Conservation (phyloP, 2,329 filamentous ascomycete species). For the Fusarium sp. region DNA sequence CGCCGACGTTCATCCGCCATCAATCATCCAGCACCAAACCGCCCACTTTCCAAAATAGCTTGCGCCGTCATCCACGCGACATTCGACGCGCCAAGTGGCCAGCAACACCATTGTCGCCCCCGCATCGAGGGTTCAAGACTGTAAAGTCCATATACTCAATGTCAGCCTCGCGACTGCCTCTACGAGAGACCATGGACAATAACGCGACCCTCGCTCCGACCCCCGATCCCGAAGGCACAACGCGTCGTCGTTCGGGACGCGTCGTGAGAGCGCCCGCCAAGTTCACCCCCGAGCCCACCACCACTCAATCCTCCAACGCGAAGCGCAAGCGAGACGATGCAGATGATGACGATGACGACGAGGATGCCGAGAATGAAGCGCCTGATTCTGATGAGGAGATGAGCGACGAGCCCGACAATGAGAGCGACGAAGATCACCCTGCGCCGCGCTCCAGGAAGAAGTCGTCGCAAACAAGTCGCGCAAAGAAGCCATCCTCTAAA, state of each 20-base stretch:
- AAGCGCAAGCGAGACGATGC: conserved; percentile 67
- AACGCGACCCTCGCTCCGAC: conserved; percentile 58
- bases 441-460: conserved; percentile 51
- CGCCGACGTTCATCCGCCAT: conserved; percentile 42
- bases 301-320: conserved; percentile 51
- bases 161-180: conserved; percentile 34
- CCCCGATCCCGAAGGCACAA: conserved; percentile 59
- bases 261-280: conserved; percentile 67
- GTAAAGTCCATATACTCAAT: conserved; percentile 31
- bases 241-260: conserved; percentile 73
- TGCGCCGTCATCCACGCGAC: conserved; percentile 42
- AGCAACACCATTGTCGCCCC: conserved; percentile 44
- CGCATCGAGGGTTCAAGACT: conserved; percentile 41
- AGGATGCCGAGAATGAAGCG: conserved; percentile 58
- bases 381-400: conserved; percentile 56
- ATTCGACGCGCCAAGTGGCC: conserved; percentile 44
- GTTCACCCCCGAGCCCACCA: conserved; percentile 60
- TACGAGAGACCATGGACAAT: conserved; percentile 58
- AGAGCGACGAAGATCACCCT: conserved; percentile 55
- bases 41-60: conserved; percentile 42
- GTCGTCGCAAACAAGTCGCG: conserved; percentile 55
- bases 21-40: conserved; percentile 20
- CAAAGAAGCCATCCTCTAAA: conserved; percentile 67
- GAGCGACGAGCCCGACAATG: conserved; percentile 57
- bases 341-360: conserved; percentile 54